Evolutionary conservation across 2,329 filamentous ascomycete genomes (phyloP).

Genomic region (Cladosporium velox): DNA sequence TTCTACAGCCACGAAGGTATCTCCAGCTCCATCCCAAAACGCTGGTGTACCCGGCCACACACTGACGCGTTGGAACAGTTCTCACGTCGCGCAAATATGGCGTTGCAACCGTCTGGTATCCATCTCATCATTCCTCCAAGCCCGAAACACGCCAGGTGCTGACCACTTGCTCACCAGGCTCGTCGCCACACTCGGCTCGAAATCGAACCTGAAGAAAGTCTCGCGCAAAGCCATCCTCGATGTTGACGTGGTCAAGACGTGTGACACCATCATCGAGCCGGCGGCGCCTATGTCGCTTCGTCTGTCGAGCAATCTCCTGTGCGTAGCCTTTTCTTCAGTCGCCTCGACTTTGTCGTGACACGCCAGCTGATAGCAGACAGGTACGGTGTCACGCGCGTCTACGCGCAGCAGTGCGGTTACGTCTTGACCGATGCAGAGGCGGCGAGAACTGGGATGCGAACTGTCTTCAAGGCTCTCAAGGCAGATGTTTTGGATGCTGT

Average conservation of each 20-base stretch:
- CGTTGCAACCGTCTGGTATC: slow-evolving; percentile 90
- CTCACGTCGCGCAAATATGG: slow-evolving; percentile 86
- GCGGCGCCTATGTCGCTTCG: slow-evolving; percentile 86
- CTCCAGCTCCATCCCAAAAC: slow-evolving; percentile 34
- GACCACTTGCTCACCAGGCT: slow-evolving; percentile 61
- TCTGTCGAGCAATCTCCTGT: slow-evolving; percentile 85
- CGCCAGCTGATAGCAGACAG: slow-evolving; percentile 38
- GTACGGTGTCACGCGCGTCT: slow-evolving; percentile 82
- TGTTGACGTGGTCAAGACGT: slow-evolving; percentile 84
- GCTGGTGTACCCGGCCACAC: background rate
- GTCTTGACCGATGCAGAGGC: slow-evolving; percentile 78
- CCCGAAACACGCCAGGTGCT: background rate
- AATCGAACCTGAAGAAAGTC: slow-evolving; percentile 70
- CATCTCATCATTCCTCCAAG: slow-evolving; percentile 11
- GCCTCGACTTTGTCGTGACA: background rate
- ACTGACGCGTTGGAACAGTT: slow-evolving; percentile 50
- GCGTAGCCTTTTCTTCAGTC: slow-evolving; percentile 31
- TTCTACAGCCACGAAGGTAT: slow-evolving; percentile 95
- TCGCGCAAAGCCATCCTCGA: slow-evolving; percentile 84
- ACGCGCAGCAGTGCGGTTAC: slow-evolving; percentile 83
- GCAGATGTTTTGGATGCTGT: slow-evolving; percentile 66
- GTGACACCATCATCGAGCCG: slow-evolving; percentile 81
- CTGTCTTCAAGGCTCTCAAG: slow-evolving; percentile 62
- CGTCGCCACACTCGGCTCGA: slow-evolving; percentile 81
- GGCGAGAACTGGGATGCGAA: slow-evolving; percentile 71